Base-by-base conservation (phyloP, 345 rosid species). In the Acer negundo region DNA sequence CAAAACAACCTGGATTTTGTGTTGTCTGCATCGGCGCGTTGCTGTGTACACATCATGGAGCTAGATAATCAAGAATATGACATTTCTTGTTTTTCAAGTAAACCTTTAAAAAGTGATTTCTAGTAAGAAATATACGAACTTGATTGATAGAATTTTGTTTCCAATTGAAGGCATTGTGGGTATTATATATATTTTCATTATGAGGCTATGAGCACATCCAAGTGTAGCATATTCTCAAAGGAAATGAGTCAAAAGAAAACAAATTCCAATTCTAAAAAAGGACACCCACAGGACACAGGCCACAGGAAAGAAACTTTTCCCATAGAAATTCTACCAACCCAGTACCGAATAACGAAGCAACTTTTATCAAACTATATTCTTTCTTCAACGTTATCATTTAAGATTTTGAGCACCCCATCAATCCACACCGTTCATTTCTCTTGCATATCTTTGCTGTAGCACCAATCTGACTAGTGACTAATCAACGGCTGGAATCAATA, bases 1-100 rank as follows among this genome's bases (percentile, higher is more conserved):
- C 73, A 31, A 66, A 67, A 53, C 35, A 35, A 55, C 56, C 72
- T 65, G 58, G 40, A 55, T 56, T 51, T 75, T 42, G 56, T 15
- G 22, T 42, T 10, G 6, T 35, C 6, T 35, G 7, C 38, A 35
- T 4, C 38, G 38, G 38, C 1, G 38, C 38, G 38, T 35, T 35
- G 38, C 38, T 31, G 0, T 31, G 35, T 31, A 31, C 4, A 31
- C 35, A 31, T 31, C 35, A 31, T 28, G 31, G 31, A 28, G 31
- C 31, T 28, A 28, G 53, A 47, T 47, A 47, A 11, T 12, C 16
- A 47, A 49, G 55, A 49, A 3, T 49, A 49, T 49, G 55, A 49
- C 3, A 49, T 49, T 2, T 49, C 5, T 42, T 7, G 46, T 42
- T 0, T 35, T 35, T 35, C 6, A 35, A 35, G 38, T 35, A 35